A percentile compares a stretch with the other conserved stretches of the same genome.
Evolutionary conservation across 148 eudicot species (phyloP).

Genomic region (Camellia japonica): DNA sequence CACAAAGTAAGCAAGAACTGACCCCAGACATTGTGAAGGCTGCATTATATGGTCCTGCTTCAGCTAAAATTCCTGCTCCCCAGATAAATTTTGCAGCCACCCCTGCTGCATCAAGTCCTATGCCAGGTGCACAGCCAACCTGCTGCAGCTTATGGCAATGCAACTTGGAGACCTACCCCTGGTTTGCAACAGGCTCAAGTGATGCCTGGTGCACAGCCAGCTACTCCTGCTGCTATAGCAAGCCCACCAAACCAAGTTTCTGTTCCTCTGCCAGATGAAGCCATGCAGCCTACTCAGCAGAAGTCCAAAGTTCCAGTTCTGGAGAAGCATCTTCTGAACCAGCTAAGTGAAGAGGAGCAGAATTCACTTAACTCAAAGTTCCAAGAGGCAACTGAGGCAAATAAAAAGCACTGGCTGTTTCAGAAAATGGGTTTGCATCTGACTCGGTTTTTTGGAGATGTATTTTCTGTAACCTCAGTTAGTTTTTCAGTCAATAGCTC

Average conservation of each 20-base stretch:
- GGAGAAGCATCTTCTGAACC: slow-evolving; percentile 87
- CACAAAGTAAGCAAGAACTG: slow-evolving; percentile 83
- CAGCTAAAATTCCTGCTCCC: slow-evolving; percentile 91
- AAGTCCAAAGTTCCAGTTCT: slow-evolving; percentile 81
- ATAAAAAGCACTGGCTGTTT: too few species aligned
- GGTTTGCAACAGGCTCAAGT: slow-evolving; percentile 70
- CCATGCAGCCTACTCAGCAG: slow-evolving; percentile 56
- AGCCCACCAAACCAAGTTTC: slow-evolving; percentile 73
- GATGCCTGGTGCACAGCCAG: slow-evolving; percentile 45
- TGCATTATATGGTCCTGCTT: slow-evolving; percentile 84
- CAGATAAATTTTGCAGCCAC: slow-evolving; percentile 57
- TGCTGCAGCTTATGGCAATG: slow-evolving; percentile 48
- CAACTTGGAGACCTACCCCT: slow-evolving; percentile 61
- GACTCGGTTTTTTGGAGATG: too few species aligned
- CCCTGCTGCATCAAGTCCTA: slow-evolving; percentile 44
- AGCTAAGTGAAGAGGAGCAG: slow-evolving; percentile 92
- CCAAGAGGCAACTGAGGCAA: slow-evolving; percentile 87
- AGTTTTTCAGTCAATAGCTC: too few species aligned
- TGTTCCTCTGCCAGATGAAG: slow-evolving; percentile 52
- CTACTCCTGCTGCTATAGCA: slow-evolving; percentile 46
- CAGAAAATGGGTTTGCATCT: too few species aligned
- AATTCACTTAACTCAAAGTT: slow-evolving; percentile 76
- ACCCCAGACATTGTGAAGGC: slow-evolving; percentile 89
- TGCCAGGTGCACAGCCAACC: slow-evolving; percentile 43
- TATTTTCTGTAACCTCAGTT: too few species aligned